Conservation (phyloP, 176 grass and related monocot species). For the Microstegium vimineum region DNA sequence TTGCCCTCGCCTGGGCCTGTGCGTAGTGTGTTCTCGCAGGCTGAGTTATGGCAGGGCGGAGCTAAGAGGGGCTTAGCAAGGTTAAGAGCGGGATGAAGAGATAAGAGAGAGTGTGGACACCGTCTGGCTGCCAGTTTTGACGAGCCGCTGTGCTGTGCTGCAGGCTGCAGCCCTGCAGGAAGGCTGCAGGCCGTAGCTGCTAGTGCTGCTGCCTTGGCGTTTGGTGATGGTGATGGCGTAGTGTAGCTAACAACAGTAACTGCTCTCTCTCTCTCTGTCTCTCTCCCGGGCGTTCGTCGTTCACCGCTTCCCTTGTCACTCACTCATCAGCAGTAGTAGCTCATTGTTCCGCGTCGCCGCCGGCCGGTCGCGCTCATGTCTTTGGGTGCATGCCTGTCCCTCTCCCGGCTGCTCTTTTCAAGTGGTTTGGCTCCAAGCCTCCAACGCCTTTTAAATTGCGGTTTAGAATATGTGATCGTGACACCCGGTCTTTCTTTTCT, state of each 20-base stretch:
- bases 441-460: constrained; percentile 37
- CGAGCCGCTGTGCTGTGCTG: constrained; percentile 32
- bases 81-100: constrained; percentile 40
- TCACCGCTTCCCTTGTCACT: too few relatives aligned
- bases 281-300: too few relatives aligned
- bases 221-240: constrained; percentile 17
- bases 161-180: too few relatives aligned
- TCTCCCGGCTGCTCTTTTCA: constrained; percentile 39
- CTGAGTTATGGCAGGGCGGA: constrained; percentile 22
- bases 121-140: constrained; percentile 51
- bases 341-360: not conserved
- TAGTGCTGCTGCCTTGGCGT: not conserved
- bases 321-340: too few relatives aligned
- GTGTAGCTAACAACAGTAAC: not conserved
- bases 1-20: not conserved
- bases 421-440: constrained; percentile 32
- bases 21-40: not conserved
- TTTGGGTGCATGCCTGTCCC: constrained; percentile 11
- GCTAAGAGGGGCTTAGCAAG: constrained; percentile 45
- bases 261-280: not conserved
- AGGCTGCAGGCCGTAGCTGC: constrained; percentile 12
- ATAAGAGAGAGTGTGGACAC: constrained; percentile 55
- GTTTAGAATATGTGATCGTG: constrained; percentile 41
- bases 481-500: constrained; percentile 47
- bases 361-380: not conserved